Evolutionary conservation across 1,284 basidiomycete genomes (phyloP), one percentile per base, ranked within the genome.

Genomic region (Porodaedalea pini): DNA sequence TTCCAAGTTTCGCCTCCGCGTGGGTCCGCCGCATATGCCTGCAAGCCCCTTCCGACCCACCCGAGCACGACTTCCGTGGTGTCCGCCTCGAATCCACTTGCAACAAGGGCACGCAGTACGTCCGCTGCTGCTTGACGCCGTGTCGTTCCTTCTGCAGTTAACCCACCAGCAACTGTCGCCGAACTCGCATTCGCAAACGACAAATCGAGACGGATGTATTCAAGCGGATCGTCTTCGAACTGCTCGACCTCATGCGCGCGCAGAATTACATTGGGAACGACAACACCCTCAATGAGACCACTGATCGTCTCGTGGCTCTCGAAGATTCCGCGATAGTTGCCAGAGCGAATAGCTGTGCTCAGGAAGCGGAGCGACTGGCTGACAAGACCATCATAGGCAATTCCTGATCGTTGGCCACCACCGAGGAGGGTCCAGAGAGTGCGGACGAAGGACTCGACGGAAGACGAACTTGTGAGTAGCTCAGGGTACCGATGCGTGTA

Each of bases 181-280:
- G 72, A 66, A 19, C 80, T 75, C 15, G 89, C 85, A 15, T 95
- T 74, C 2, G 86, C 75, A 29, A 69, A 67, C 51, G 76, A 74
- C n/a, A 98, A 76, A 69, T 98, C 94, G 29, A 92, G 79, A 19
- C 94, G 85, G 63, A 99, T 92, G 70, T 91, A 98, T 69, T 98
- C 96, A 48, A 96, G 82, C 0, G 96, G 95, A 65, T 98, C 94
- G 62, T 99, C 96, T 71, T 98, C 94, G 67, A 99, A 98, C 71
- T 95, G 88, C 68, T 99, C 96, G 59, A 95, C 82, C 62, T 98
- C 95, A 62, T 94, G 88, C 54, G 91, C 88, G 61, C 95, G 80
- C 36, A 98, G 78, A 15, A 81, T 78, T 63, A 98, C 92, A 67
- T 98, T 98, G 27, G 96, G 95, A 27, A 99, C 78, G 29, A 98